phyloP scores from a whole-genome alignment of 2,329 filamentous ascomycete species.

The Neofusicoccum sp. region DNA sequence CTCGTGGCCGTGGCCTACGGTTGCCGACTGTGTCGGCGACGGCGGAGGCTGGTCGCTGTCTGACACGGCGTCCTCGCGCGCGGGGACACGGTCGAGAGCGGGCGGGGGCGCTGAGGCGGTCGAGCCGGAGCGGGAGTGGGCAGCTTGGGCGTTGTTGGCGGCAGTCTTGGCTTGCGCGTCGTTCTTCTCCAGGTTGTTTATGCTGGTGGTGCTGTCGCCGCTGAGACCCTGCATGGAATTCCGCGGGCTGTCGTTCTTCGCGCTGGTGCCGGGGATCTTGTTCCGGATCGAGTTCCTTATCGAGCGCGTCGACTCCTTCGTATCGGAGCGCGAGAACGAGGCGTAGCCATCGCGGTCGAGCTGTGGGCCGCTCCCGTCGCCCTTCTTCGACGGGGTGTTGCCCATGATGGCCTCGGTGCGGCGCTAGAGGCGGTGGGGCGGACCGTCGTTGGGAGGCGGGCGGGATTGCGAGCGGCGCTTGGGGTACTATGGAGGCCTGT shows the following conservation, averaged over 20 bases:
- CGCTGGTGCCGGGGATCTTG: constrained; percentile 72
- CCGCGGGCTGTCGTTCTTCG: constrained; percentile 76
- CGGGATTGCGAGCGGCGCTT: neutral
- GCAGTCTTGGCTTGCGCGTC: constrained; percentile 57
- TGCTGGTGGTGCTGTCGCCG: constrained; percentile 53
- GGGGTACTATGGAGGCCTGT: constrained; percentile 44
- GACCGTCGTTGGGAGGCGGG: constrained; percentile 2
- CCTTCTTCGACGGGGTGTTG: constrained; percentile 68
- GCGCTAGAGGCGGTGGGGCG: neutral
- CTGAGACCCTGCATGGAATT: constrained; percentile 64
- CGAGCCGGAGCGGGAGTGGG: constrained; percentile 35
- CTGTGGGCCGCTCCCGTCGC: constrained; percentile 52
- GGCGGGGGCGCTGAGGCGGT: constrained; percentile 26
- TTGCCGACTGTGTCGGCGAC: constrained; percentile 80
- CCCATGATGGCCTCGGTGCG: constrained; percentile 57
- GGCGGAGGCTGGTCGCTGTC: constrained; percentile 59
- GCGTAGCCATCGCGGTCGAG: constrained; percentile 74
- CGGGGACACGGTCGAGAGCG: constrained; percentile 39
- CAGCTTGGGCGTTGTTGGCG: constrained; percentile 55
- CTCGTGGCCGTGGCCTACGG: constrained; percentile 69
- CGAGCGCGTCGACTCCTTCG: constrained; percentile 85
- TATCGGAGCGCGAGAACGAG: constrained; percentile 88
- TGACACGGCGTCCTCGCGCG: constrained; percentile 32
- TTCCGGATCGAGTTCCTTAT: constrained; percentile 77
- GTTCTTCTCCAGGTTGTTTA: constrained; percentile 44